Percentiles rank a stretch among this genome's conserved stretches.
Evolutionary conservation across 2,329 filamentous ascomycete species (phyloP).

Genomic region (Lizonia empirigonia): DNA sequence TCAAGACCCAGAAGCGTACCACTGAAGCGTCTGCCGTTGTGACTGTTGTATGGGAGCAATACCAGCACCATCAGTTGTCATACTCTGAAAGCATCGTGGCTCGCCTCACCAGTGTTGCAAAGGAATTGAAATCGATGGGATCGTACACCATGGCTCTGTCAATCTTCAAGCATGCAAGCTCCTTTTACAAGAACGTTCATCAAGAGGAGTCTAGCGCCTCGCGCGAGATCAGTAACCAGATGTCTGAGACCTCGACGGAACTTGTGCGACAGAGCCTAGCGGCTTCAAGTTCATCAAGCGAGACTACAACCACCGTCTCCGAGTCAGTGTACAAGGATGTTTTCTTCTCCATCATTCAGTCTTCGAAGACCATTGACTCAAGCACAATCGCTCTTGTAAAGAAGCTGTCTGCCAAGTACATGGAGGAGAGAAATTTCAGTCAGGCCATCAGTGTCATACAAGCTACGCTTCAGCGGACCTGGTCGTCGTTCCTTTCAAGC

Average conservation of each 20-base stretch:
- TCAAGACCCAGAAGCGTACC: constrained; percentile 54
- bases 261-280: constrained; percentile 49
- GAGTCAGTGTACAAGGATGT: constrained; percentile 54
- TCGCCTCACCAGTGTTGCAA: constrained; percentile 50
- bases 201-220: constrained; percentile 49
- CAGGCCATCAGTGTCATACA: constrained; percentile 56
- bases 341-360: constrained; percentile 50
- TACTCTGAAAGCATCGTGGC: constrained; percentile 47
- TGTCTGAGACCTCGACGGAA: constrained; percentile 51
- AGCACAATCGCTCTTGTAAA: constrained; percentile 51
- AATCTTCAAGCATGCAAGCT: constrained; percentile 53
- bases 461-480: constrained; percentile 52
- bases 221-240: constrained; percentile 50
- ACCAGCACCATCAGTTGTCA: constrained; percentile 52
- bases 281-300: constrained; percentile 41
- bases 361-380: constrained; percentile 48
- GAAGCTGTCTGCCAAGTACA: constrained; percentile 51
- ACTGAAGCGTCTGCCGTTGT: constrained; percentile 55
- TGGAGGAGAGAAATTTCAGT: constrained; percentile 54
- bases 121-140: constrained; percentile 54
- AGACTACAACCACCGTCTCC: constrained; percentile 46
- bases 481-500: constrained; percentile 54
- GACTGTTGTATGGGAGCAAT: constrained; percentile 56
- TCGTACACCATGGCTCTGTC: constrained; percentile 53
- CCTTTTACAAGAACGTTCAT: constrained; percentile 41